Evolutionary conservation across 768 basidiomycete species (phyloP), one percentile per base, ranked within the genome.

Genomic region (Suillus luteus): DNA sequence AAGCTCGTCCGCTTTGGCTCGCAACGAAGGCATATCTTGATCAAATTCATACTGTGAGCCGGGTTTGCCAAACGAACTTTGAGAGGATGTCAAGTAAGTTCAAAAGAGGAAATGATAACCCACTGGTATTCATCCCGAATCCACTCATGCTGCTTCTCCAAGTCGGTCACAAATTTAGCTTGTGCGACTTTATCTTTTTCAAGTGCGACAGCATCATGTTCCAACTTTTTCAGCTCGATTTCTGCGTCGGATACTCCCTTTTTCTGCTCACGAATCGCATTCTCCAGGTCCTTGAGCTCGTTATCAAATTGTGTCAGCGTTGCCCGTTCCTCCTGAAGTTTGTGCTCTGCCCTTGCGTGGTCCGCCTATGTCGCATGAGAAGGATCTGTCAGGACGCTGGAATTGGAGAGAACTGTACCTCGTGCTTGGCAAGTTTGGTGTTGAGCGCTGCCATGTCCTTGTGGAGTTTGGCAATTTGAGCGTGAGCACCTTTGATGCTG

Each of bases 101-200:
- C 38, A n/a, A 24, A 27, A 14, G 38, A 9, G 43, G 38, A 31
- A 22, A 27, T 8, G 15, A 54, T 52, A 17, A 83, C 93, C 71
- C 71, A 97, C 96, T 89, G 83, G 68, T 88, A 85, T 73, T 99
- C 96, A 65, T 95, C 88, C 5, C 73, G 73, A 65, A 99, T 99
- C 97, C 97, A 99, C 0, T 89, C 83, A 68, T 90, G 84, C 72
- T 89, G 84, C 70, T 89, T 86, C 78, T 97, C 95, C n/a, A 96
- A 81, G 55, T 82, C 84, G 31, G 81, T 74, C 33, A 89, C 83
- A 43, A 70, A 62, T 52, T 85, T 86, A 37, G 73, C 71, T 1
- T 87, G 85, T 1, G 81, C 68, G 8, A 83, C 76, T 70, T 83
- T 83, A 62, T 97, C 95, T 75, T 90, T 93, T 37, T 74, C 80